Evolutionary conservation across 306 rosid species (phyloP).

Genomic region (Inga oerstediana): DNA sequence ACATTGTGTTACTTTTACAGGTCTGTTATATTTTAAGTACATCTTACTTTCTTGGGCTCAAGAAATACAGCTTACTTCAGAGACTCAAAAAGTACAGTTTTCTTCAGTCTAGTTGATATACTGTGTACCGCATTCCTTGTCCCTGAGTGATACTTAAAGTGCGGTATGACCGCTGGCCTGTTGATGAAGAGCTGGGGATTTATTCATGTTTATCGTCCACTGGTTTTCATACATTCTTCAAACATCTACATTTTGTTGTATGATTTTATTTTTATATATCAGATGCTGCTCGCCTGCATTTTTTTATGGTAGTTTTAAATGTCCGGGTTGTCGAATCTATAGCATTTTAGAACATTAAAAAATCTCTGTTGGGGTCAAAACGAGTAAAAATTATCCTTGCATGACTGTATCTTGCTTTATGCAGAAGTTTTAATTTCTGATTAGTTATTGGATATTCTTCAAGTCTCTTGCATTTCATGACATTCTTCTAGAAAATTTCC

Average conservation of each 20-base stretch:
- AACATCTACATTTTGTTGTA: conserved; percentile 7
- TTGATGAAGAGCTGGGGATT: conserved; percentile 18
- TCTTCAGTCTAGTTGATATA: background rate
- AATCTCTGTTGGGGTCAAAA: conserved; percentile 13
- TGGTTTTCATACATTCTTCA: conserved; percentile 12
- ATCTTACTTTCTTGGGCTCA: background rate
- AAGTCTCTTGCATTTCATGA: conserved; percentile 29
- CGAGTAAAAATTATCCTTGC: conserved; percentile 9
- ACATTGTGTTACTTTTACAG: conserved; percentile 87
- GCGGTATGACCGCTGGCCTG: conserved; percentile 15
- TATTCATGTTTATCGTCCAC: conserved; percentile 13
- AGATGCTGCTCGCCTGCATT: background rate
- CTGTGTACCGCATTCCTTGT: background rate
- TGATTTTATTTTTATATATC: background rate
- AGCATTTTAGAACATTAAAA: conserved; percentile 19
- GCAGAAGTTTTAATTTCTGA: conserved; percentile 17
- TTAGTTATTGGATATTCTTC: conserved; percentile 21
- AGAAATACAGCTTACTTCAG: background rate
- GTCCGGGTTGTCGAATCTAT: conserved; percentile 19
- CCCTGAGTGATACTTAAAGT: background rate
- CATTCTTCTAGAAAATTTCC: conserved; percentile 16
- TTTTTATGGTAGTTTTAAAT: conserved; percentile 6
- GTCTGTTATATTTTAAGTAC: conserved; percentile 38
- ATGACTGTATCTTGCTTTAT: conserved; percentile 20
- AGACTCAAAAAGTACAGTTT: background rate